Conservation (phyloP, 371 early-diverging fungal genomes). For the Lichtheimia ornata region DNA sequence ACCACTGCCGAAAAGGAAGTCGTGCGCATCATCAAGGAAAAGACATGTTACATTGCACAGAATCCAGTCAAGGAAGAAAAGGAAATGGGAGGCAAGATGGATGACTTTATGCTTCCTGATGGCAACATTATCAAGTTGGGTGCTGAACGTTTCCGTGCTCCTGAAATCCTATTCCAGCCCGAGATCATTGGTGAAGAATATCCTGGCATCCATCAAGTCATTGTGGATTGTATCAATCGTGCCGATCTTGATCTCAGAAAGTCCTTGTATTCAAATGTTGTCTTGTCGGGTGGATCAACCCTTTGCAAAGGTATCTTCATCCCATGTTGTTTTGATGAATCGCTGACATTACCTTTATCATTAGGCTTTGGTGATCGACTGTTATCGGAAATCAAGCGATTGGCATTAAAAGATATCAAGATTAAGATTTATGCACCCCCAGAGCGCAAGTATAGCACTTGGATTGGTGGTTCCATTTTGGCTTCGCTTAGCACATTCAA, state of each 20-base stretch:
- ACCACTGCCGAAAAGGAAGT: constrained; percentile 95
- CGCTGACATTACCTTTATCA: neutral
- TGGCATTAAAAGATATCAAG: constrained; percentile 87
- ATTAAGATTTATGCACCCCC: constrained; percentile 96
- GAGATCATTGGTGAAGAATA: constrained; percentile 88
- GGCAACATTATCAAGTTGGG: constrained; percentile 89
- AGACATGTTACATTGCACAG: constrained; percentile 89
- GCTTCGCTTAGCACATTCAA: constrained; percentile 79
- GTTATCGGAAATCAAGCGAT: constrained; percentile 81
- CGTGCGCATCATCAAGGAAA: constrained; percentile 94
- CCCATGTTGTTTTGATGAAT: neutral
- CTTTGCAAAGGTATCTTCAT: constrained; percentile 49
- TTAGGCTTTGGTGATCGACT: constrained; percentile 82
- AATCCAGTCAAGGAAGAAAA: constrained; percentile 90
- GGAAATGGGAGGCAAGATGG: constrained; percentile 68
- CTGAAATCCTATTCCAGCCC: constrained; percentile 92
- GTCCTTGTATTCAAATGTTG: constrained; percentile 83
- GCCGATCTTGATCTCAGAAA: constrained; percentile 92
- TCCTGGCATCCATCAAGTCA: constrained; percentile 87
- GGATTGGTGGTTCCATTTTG: constrained; percentile 97
- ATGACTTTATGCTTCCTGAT: constrained; percentile 90
- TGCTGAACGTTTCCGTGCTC: constrained; percentile 78
- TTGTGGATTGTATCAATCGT: constrained; percentile 86
- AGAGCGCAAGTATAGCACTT: constrained; percentile 96
- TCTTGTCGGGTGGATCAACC: constrained; percentile 94